Evolutionary conservation across 2,329 filamentous ascomycete species (phyloP), one percentile per base, ranked within the genome.

Genomic region (Claviceps arundinis): DNA sequence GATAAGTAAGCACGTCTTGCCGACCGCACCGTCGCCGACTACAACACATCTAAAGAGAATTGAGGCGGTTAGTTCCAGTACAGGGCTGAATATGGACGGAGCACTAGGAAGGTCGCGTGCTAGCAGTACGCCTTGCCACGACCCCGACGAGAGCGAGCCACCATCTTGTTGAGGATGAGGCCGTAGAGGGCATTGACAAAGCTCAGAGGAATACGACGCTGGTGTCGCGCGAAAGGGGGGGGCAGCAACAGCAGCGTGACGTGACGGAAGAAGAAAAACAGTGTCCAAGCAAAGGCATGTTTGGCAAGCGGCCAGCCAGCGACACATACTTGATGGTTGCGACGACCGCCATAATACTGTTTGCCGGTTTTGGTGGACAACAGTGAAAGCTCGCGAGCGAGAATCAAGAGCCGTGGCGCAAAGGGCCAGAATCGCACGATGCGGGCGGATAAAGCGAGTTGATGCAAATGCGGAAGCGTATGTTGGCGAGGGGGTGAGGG

Each of bases 1-100:
- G 75, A 98, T 98, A 67, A 98, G 82, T 59, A 98, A 82, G 74
- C 93, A 98, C 60, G 93, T 98, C 80, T 98, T 98, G 70, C 93
- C 93, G 62, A 98, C 93, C 60, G 93, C 93, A 90, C 93, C 93
- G 72, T 98, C 93, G 69, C 93, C 93, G 64, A 98, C 93, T 62
- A 98, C 93, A 65, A 98, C 93, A 74, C 93, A 98, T 74, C 93
- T 98, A 41, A 17, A 13, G 19, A 34, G 14, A 41, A 24, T 5
- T 1, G 8, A 22, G 3, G 30, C 40, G 7, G 30, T 45, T 13
- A 50, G 41, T 30, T 24, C 1, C 7, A 24, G 14, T 11, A 44
- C 26, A 24, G 48, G 26, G 9, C 37, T 26, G 4, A 16, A 22
- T 11, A 34, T 34, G 30, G 3, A 34, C 9, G 30, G 13, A 44